These are phyloP conservation scores for Spergularia marina DNA, from an alignment of 148 eudicot genomes.

Conservation along the genomic window DNA sequence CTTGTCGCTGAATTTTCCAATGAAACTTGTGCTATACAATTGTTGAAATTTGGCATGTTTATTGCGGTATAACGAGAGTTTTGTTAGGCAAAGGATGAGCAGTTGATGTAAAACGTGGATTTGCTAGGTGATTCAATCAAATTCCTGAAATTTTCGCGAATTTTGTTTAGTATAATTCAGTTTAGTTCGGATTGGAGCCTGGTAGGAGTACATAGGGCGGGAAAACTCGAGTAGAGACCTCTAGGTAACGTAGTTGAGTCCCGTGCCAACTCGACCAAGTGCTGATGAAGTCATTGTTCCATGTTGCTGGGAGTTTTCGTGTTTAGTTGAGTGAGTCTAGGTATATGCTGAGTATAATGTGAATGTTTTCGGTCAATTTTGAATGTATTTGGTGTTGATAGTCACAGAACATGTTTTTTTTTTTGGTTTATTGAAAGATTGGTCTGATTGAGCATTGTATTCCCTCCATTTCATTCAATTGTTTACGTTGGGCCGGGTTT, in stretches of 20 bases:
- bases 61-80: background rate
- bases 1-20: background rate
- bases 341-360: too few relatives aligned
- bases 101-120: background rate
- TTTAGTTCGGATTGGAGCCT: too few relatives aligned
- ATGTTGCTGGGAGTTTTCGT: too few relatives aligned
- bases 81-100: background rate
- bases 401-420: background rate
- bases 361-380: too few relatives aligned
- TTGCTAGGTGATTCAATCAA: background rate
- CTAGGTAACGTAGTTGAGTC: too few relatives aligned
- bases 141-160: background rate
- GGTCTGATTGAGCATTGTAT: slow-evolving; percentile 1
- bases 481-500: too few relatives aligned
- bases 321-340: too few relatives aligned
- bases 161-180: background rate
- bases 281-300: too few relatives aligned
- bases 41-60: background rate
- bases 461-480: too few relatives aligned
- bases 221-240: too few relatives aligned
- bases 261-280: too few relatives aligned
- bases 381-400: background rate
- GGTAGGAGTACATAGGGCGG: too few relatives aligned
- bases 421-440: background rate
- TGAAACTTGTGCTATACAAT: background rate